These are phyloP conservation scores for Tuber umbilicatum DNA, from an alignment of 495 filamentous ascomycete genomes.

Conservation along the genomic window DNA sequence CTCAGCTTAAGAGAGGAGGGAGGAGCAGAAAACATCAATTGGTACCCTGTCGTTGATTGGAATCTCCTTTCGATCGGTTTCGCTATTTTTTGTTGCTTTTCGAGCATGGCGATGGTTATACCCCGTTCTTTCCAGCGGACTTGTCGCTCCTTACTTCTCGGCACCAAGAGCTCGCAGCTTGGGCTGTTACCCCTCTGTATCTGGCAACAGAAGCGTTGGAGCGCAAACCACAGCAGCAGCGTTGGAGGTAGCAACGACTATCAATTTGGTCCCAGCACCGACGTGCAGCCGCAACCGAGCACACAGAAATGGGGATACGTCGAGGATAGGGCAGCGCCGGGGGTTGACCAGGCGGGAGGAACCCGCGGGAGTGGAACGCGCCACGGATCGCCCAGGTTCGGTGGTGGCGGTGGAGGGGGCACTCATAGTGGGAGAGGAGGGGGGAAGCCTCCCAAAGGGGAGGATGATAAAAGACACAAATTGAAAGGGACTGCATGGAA, in stretches of 20 bases:
- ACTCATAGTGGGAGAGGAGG: conserved; percentile 9
- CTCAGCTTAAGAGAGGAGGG: background rate
- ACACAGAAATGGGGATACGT: conserved; percentile 25
- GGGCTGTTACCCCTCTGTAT: background rate
- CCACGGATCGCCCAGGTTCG: background rate
- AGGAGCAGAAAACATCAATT: background rate
- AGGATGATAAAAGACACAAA: conserved; percentile 10
- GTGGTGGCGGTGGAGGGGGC: background rate
- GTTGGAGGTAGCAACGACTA: conserved; percentile 27
- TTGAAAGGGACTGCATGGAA: conserved; percentile 58
- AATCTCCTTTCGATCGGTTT: background rate
- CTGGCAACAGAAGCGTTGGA: conserved; percentile 16
- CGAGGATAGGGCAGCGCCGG: background rate
- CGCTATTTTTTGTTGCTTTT: background rate
- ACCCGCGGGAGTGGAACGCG: conserved; percentile 3
- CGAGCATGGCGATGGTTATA: conserved; percentile 11
- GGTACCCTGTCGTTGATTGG: background rate
- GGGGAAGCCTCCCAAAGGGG: conserved; percentile 1
- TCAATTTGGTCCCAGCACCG: conserved; percentile 34
- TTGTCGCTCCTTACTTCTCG: background rate
- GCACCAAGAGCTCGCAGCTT: background rate
- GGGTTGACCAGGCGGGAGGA: conserved; percentile 6
- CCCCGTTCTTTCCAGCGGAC: conserved; percentile 10
- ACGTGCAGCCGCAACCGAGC: conserved; percentile 32
- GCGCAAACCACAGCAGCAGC: background rate